Evolutionary conservation across 2,329 filamentous ascomycete genomes (phyloP), one percentile per base, ranked within the genome.

Genomic region (Rachicladosporium sp.): DNA sequence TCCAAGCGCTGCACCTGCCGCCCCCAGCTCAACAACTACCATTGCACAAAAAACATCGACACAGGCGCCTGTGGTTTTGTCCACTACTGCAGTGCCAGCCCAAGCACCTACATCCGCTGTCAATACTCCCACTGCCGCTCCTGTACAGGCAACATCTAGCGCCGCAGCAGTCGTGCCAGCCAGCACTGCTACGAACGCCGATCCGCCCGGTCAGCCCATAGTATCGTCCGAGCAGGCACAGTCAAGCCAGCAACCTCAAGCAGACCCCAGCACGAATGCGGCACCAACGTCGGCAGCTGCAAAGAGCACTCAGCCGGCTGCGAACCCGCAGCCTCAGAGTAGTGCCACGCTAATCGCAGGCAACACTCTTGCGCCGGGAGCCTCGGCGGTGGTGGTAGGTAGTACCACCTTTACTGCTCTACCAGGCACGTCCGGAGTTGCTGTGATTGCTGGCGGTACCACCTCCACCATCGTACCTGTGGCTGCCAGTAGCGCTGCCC

Each of bases 241-340:
- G 15, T 51, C n/a, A 37, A 45, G 15, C 15, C n/a, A 37, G 62
- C 31, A 49, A 59, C 1, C 39, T 59, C 12, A 54, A 49, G 2
- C 53, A 56, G 10, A 58, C 49, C 4, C 49, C 48, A 10, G 45
- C 43, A 10, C 36, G 35, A 4, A 43, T 46, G 4, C 43, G 41
- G 35, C 44, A n/a, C 39, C 37, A 6, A 51, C 62, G 11, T 42
- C 57, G 3, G 46, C 63, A 9, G 59, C 53, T 8, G 51, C 54
- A 4, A 53, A 61, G 21, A 62, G 55, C 5, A 46, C 65, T 5
- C 46, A 46, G 31, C 52, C 59, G 30, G 60, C 59, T 36, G 59
- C 15, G 15, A 3, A 19, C 15, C 15, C 15, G 15, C 15, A 19
- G 15, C 15, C 15, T 19, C 15, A 19, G 15, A 19, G 53, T 2